Percentiles rank a stretch among this genome's conserved stretches.
phyloP scores from a whole-genome alignment of 2,329 filamentous ascomycete genomes.

The Colletotrichum aenigma region DNA sequence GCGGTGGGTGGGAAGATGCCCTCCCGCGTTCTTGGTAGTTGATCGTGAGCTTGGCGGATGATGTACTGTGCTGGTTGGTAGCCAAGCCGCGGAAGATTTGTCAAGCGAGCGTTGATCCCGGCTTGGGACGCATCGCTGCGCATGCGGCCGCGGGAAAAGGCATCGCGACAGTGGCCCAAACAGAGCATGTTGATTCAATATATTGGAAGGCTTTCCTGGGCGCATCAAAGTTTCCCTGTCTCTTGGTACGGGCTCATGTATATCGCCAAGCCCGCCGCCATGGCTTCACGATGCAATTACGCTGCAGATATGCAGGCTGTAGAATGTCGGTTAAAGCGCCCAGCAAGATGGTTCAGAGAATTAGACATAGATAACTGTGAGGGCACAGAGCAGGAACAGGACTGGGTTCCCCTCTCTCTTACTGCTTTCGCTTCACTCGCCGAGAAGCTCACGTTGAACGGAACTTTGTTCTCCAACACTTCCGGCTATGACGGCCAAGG shows the following conservation, averaged over 20 bases:
- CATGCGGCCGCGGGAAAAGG: background rate
- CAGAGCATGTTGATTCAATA: background rate
- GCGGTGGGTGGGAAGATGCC: background rate
- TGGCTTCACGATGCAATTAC: background rate
- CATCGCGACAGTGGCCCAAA: background rate
- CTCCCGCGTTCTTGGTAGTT: conserved; percentile 1
- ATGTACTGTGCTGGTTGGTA: background rate
- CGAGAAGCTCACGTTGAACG: background rate
- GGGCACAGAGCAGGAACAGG: background rate
- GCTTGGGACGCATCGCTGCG: background rate
- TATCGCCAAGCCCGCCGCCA: conserved; percentile 1
- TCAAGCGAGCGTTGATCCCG: conserved; percentile 14
- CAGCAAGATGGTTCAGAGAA: background rate
- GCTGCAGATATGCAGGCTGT: background rate
- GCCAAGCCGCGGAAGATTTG: conserved; percentile 4
- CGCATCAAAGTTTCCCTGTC: background rate
- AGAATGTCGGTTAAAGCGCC: background rate
- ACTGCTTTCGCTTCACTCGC: background rate
- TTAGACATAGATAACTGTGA: background rate
- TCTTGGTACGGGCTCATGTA: background rate
- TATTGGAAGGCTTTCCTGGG: background rate
- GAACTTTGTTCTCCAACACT: background rate
- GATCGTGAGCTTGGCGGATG: conserved; percentile 15
- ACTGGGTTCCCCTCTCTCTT: background rate
- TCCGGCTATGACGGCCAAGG: background rate